Conservation (phyloP, 2,329 filamentous ascomycete species). For the Drechslerella stenobrocha region DNA sequence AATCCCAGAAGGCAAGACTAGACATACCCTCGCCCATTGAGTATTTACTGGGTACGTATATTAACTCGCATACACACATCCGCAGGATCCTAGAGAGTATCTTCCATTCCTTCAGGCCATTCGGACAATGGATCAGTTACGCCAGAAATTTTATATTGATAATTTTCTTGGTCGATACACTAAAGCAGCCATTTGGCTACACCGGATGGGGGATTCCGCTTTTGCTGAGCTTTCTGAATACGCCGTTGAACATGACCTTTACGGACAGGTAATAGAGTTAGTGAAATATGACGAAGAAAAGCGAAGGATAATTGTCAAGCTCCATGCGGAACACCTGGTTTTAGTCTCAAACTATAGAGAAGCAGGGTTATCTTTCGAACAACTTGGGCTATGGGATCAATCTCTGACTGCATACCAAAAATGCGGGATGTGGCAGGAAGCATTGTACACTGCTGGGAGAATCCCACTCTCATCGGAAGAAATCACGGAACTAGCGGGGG, state of each 20-base stretch:
- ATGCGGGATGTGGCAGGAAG: slow-evolving; percentile 88
- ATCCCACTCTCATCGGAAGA: slow-evolving; percentile 66
- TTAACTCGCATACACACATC: neutral
- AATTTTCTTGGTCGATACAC: slow-evolving; percentile 75
- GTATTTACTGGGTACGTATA: neutral
- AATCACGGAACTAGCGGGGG: slow-evolving; percentile 69
- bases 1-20: slow-evolving; percentile 73
- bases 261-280: slow-evolving; percentile 73
- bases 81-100: slow-evolving; percentile 82
- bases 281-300: slow-evolving; percentile 76
- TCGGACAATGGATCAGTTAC: slow-evolving; percentile 70
- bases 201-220: slow-evolving; percentile 64
- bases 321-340: slow-evolving; percentile 79
- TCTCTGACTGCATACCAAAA: slow-evolving; percentile 83
- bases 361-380: slow-evolving; percentile 89
- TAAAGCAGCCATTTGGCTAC: slow-evolving; percentile 78
- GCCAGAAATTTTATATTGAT: slow-evolving; percentile 82
- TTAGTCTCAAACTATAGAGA: slow-evolving; percentile 76
- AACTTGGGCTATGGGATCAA: slow-evolving; percentile 70
- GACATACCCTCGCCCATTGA: slow-evolving; percentile 9
- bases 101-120: slow-evolving; percentile 89
- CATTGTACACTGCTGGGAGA: slow-evolving; percentile 75
- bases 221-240: slow-evolving; percentile 81
- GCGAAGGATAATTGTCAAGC: slow-evolving; percentile 63
- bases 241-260: slow-evolving; percentile 75